Base-by-base conservation (phyloP, 352 stramenopile genomes). In the Globisporangium viniferum region DNA sequence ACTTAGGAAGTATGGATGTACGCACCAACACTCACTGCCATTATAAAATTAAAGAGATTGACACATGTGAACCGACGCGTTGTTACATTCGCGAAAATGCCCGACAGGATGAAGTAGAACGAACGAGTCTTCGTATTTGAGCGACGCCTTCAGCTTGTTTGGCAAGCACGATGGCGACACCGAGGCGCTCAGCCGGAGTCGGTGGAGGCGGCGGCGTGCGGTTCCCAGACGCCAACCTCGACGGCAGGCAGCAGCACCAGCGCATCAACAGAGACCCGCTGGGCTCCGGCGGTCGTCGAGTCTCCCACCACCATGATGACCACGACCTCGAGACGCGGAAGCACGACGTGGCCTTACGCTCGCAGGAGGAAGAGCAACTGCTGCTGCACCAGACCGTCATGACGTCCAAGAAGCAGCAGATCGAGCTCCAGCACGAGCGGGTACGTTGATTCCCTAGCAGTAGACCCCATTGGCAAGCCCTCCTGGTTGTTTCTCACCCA, bases 301-400 rank as follows among this genome's bases (percentile, higher is more conserved):
- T 12, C 12, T 46, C 18, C 18, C 22, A 20, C 6, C 22, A 20
- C 44, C 18, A 51, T 24, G 55, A 44, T 15, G 6, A 41, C 14
- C 27, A 29, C 31, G 33, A 49, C 9, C 56, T 49, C 20, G 54
- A 60, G 54, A 27, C 29, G 33, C 33, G 54, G 54, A 44, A 44
- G 31, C 54, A 46, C 5, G 31, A 3, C 7, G 33, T 10, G 18
- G n/a, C n/a, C 0, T 8, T n/a, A 10, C 56, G n/a, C 20, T 20
- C 20, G n/a, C 80, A 87, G 48, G 84, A 89, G 53, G 81, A 89
- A 24, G 81, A 90, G n/a, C 78, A 90, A 9, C 58, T 81, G n/a
- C 71, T 90, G 44, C 71, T 93, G 9, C 82, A 93, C 46, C 81
- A 84, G 64, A 91, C 82, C 1, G 82, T 91, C n/a, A 74, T 93